Evolutionary conservation across 1,284 basidiomycete genomes (phyloP), one percentile per base, ranked within the genome.

Genomic region (Ceratobasidium sp.): DNA sequence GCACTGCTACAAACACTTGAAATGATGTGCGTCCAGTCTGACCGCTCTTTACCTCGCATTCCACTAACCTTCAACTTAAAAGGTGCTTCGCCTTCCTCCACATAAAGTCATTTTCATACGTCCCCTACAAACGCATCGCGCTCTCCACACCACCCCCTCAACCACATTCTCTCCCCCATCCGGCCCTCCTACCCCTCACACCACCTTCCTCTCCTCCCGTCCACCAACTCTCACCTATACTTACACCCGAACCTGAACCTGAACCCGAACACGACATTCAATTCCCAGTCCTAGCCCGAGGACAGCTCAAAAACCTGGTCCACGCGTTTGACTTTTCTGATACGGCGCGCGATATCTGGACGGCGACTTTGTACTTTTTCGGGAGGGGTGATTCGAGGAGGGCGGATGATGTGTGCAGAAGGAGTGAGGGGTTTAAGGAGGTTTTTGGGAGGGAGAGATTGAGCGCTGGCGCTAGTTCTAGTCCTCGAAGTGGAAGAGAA

Each of bases 21-120:
- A 82, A 94, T 95, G 91, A 88, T 86, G 90, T 91, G 79, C 29
- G 89, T 84, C 19, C 19, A 47, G 22, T 64, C 33, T n/a, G n/a
- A n/a, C n/a, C n/a, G n/a, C n/a, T n/a, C n/a, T 31, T 41, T 50
- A 45, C 31, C 14, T 50, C 57, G 51, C 45, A 31, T 41, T 54
- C 4, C 69, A 29, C 31, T 67, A 44, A 44, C 36, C 41, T 54
- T 62, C 78, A 60, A 79, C 57, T 63, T 71, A 47, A 31, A 77
- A 90, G 89, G 80, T 75, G 90, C 33, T 91, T 93, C 78, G 90
- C 89, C 1, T 87, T 93, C 67, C 80, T 93, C 6, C 93, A 95
- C 81, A 85, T 95, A 82, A 86, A 87, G 59, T 92, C 92, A 0
- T 95, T 93, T 84, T 88, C 88, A 15, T 94, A 94, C 82, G 87